Conservation (phyloP, 257 asterid genomes). For the Gynochthodes officinalis region DNA sequence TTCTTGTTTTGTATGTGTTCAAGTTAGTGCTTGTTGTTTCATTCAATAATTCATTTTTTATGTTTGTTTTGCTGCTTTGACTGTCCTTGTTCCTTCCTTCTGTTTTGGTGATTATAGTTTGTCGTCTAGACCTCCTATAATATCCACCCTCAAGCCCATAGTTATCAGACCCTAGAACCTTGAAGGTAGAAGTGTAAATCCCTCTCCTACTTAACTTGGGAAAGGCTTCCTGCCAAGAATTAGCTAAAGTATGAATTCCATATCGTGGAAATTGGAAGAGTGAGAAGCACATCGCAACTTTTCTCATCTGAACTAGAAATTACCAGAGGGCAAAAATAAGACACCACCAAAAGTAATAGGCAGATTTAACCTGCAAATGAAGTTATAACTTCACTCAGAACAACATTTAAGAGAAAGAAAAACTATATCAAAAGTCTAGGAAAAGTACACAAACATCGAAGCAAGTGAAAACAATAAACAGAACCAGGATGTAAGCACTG, state of each 20-base stretch:
- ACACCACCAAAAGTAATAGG: slow-evolving; percentile 8
- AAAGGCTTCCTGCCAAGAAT: slow-evolving; percentile 56
- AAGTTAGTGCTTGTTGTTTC: slow-evolving; percentile 17
- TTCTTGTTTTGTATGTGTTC: slow-evolving; percentile 20
- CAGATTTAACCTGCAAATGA: slow-evolving; percentile 45
- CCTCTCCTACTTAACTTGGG: slow-evolving; percentile 35
- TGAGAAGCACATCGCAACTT: slow-evolving; percentile 76
- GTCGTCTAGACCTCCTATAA: slow-evolving; percentile 50
- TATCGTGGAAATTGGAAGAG: slow-evolving; percentile 62
- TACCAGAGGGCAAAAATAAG: slow-evolving; percentile 13
- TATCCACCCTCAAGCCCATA: slow-evolving; percentile 58
- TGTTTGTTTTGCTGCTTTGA: slow-evolving; percentile 27
- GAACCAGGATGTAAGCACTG: background rate
- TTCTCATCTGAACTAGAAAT: slow-evolving; percentile 46
- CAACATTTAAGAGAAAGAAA: background rate
- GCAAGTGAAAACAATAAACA: background rate
- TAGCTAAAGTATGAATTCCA: slow-evolving; percentile 53
- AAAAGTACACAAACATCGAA: background rate
- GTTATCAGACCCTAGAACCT: slow-evolving; percentile 48
- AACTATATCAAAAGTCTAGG: background rate
- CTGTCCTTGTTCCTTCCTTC: slow-evolving; percentile 39
- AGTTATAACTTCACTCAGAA: background rate
- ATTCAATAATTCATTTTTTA: slow-evolving; percentile 23
- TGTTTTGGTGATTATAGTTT: slow-evolving; percentile 41
- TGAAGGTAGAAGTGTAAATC: slow-evolving; percentile 34